Conservation (phyloP, 2,329 filamentous ascomycete species). For the Cadophora gregata region DNA sequence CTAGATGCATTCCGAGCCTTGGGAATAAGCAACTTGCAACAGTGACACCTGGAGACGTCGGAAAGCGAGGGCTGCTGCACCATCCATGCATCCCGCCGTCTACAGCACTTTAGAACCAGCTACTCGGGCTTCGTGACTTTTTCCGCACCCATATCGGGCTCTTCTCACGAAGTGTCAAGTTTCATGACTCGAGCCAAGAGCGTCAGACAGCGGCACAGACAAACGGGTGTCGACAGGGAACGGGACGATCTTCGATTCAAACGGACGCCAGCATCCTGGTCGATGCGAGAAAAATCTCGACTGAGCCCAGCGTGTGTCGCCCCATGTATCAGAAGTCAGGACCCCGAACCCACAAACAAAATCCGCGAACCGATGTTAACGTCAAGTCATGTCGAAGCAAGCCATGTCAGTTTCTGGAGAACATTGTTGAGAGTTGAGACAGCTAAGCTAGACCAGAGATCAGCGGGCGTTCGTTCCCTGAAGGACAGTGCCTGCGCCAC, state of each 20-base stretch:
- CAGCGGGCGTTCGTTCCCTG: not conserved
- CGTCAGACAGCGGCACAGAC: slow-evolving; percentile 25
- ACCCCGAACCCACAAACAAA: slow-evolving; percentile 1
- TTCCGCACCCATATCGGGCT: slow-evolving; percentile 24
- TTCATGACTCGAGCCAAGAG: slow-evolving; percentile 31
- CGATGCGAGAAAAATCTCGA: slow-evolving; percentile 22
- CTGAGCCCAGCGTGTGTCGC: not conserved
- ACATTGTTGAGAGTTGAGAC: not conserved
- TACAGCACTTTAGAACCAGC: slow-evolving; percentile 19
- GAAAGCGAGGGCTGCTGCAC: not conserved
- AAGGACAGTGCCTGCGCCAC: not conserved
- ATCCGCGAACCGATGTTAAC: not conserved
- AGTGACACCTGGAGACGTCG: slow-evolving; percentile 13
- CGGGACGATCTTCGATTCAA: slow-evolving; percentile 17
- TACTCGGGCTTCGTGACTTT: slow-evolving; percentile 20
- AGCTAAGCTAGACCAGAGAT: not conserved
- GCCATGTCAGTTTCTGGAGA: not conserved
- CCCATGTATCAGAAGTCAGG: slow-evolving; percentile 1
- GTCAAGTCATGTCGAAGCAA: not conserved
- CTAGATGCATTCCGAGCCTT: slow-evolving; percentile 6
- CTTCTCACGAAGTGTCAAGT: slow-evolving; percentile 30
- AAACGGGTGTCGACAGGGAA: slow-evolving; percentile 20
- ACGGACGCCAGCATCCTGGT: slow-evolving; percentile 1
- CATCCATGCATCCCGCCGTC: slow-evolving; percentile 24
- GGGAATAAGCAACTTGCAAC: slow-evolving; percentile 11